Conservation (phyloP, 2,329 filamentous ascomycete genomes). For the Monilinia aucupariae region DNA sequence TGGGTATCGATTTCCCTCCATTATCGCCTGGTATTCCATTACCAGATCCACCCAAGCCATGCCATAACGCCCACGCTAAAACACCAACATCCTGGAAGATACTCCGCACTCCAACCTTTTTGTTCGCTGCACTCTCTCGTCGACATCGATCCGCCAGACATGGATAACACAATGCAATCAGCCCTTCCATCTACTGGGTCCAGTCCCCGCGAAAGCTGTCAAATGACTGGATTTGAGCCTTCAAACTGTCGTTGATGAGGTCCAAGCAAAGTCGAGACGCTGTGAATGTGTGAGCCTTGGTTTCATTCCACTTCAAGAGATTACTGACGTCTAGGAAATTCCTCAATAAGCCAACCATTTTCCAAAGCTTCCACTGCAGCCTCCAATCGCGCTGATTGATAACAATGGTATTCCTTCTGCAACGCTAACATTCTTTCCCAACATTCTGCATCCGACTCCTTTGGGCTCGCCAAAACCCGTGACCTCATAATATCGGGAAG, state of each 20-base stretch:
- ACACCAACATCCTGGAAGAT: background rate
- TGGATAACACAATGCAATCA: background rate
- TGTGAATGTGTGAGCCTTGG: constrained; percentile 16
- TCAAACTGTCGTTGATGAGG: constrained; percentile 33
- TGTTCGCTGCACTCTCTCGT: no score
- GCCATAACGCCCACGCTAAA: constrained; percentile 9
- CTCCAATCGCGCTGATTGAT: constrained; percentile 33
- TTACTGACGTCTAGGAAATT: constrained; percentile 30
- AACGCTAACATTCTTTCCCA: constrained; percentile 32
- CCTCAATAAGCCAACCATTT: constrained; percentile 24
- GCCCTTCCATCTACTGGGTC: background rate
- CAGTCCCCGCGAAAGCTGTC: background rate
- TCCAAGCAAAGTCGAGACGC: constrained; percentile 33
- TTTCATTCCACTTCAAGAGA: background rate
- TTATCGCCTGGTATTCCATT: background rate
- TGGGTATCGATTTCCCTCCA: constrained; percentile 8
- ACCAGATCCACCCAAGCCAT: background rate
- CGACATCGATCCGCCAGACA: background rate
- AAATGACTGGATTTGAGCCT: constrained; percentile 24
- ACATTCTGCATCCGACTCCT: constrained; percentile 26
- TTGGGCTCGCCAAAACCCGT: constrained; percentile 10
- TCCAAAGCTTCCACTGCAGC: constrained; percentile 33
- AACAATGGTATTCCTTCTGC: constrained; percentile 33
- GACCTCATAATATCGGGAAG: constrained; percentile 16
- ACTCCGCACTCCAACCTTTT: background rate